Evolutionary conservation across 2,329 filamentous ascomycete genomes (phyloP).

Genomic region (Diaporthe batatas): DNA sequence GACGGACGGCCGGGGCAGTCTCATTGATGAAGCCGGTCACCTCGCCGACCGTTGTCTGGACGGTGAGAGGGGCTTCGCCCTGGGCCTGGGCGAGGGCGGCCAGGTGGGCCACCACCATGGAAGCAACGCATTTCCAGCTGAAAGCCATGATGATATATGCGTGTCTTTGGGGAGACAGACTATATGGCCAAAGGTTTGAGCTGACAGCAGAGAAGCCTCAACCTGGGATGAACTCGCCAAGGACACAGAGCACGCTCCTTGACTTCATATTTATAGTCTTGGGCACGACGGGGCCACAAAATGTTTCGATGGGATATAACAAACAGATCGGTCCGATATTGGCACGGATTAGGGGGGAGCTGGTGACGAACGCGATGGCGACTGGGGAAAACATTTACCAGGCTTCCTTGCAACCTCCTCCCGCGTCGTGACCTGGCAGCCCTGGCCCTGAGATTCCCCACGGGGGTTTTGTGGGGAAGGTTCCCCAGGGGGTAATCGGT

Average conservation of each 20-base stretch:
- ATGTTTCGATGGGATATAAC: neutral
- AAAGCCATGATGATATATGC: neutral
- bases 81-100: neutral
- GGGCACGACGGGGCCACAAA: neutral
- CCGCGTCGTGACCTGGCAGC: neutral
- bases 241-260: no score
- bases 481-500: conserved; percentile 1
- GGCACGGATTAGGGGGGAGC: neutral
- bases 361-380: neutral
- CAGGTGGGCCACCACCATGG: conserved; percentile 16
- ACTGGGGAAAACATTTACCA: conserved; percentile 26
- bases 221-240: neutral
- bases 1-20: conserved; percentile 3
- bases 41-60: conserved; percentile 20
- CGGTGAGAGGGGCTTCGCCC: conserved; percentile 12
- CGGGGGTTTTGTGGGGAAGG: conserved; percentile 18
- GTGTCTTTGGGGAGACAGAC: neutral
- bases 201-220: neutral
- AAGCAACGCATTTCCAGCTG: conserved; percentile 2
- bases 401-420: neutral
- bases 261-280: conserved; percentile 6
- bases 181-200: no score
- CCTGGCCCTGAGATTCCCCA: conserved; percentile 9
- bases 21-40: conserved; percentile 20
- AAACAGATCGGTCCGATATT: conserved; percentile 1